Percentiles rank a stretch among this genome's conserved stretches.
Conservation (phyloP, 2,329 filamentous ascomycete genomes). For the Epichloe hybrida region DNA sequence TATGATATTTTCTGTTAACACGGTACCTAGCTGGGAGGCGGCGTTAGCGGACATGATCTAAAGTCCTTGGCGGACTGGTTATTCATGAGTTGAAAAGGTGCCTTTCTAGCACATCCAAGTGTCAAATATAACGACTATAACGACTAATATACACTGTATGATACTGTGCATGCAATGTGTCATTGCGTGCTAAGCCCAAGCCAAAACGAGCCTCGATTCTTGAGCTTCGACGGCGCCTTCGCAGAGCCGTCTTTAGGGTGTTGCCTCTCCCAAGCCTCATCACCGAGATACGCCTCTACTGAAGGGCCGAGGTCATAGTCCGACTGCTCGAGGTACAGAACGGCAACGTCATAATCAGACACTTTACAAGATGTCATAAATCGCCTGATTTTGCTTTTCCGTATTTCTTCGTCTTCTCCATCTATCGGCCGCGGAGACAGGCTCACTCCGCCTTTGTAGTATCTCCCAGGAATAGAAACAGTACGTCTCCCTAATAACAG, state of each 20-base stretch:
- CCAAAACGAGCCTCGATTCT: constrained; percentile 20
- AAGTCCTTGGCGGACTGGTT: constrained; percentile 12
- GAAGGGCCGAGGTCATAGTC: constrained; percentile 54
- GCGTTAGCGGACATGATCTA: constrained; percentile 19
- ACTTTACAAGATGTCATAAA: constrained; percentile 75
- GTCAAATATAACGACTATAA: constrained; percentile 7
- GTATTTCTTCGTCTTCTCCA: constrained; percentile 58
- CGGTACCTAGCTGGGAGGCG: constrained; percentile 16
- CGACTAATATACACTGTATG: constrained; percentile 7
- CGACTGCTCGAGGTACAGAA: constrained; percentile 60
- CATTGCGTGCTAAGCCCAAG: constrained; percentile 11
- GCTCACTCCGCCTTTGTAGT: constrained; percentile 53
- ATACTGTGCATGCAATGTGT: not conserved
- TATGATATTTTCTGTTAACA: constrained; percentile 10
- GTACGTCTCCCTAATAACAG: constrained; percentile 56
- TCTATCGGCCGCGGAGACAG: constrained; percentile 59
- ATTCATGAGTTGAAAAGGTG: constrained; percentile 13
- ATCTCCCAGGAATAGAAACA: constrained; percentile 56
- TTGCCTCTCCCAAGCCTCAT: constrained; percentile 62
- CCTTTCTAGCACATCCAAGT: constrained; percentile 3
- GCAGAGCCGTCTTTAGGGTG: constrained; percentile 32
- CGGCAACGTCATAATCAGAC: constrained; percentile 60
- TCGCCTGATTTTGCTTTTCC: constrained; percentile 56
- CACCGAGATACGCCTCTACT: constrained; percentile 50
- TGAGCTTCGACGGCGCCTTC: constrained; percentile 17